phyloP scores from a whole-genome alignment of 2,329 filamentous ascomycete species.

The Stagonosporopsis rhizophila region DNA sequence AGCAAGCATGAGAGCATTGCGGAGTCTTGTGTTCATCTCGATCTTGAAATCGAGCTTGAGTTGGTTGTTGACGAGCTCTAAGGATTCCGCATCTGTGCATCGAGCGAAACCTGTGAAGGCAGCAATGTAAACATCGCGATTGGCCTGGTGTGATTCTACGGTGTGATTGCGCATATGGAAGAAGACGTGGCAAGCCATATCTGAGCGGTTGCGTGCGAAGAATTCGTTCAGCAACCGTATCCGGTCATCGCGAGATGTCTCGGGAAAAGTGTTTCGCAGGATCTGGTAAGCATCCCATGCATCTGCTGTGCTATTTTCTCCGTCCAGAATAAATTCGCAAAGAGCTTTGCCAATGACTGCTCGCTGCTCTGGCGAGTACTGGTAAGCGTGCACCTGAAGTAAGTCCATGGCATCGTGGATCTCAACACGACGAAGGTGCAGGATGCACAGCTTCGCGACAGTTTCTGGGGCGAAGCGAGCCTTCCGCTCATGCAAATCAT shows the following conservation, averaged over 20 bases:
- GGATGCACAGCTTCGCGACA: slow-evolving; percentile 72
- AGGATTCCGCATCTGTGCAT: slow-evolving; percentile 65
- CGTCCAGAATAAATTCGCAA: slow-evolving; percentile 71
- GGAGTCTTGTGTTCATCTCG: slow-evolving; percentile 75
- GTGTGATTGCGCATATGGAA: slow-evolving; percentile 89
- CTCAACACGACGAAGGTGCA: slow-evolving; percentile 79
- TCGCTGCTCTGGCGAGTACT: slow-evolving; percentile 74
- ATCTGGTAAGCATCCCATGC: slow-evolving; percentile 68
- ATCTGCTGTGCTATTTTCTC: slow-evolving; percentile 69
- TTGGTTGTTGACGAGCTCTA: slow-evolving; percentile 87
- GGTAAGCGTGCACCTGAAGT: slow-evolving; percentile 75
- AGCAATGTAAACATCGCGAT: slow-evolving; percentile 74
- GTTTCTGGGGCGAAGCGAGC: slow-evolving; percentile 76
- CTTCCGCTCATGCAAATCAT: slow-evolving; percentile 73
- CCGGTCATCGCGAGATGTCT: slow-evolving; percentile 69
- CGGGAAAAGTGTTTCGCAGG: slow-evolving; percentile 65
- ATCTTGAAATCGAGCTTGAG: slow-evolving; percentile 89
- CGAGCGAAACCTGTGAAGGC: slow-evolving; percentile 78
- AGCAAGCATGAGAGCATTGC: slow-evolving; percentile 87
- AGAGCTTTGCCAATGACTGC: slow-evolving; percentile 70
- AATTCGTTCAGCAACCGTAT: slow-evolving; percentile 81
- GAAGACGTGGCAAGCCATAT: slow-evolving; percentile 88
- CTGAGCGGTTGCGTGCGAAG: slow-evolving; percentile 76
- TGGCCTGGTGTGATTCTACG: slow-evolving; percentile 69
- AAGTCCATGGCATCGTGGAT: slow-evolving; percentile 81